Evolutionary conservation across 1,139 yeast species (phyloP).

Genomic region (Wickerhamiella infanticola): DNA sequence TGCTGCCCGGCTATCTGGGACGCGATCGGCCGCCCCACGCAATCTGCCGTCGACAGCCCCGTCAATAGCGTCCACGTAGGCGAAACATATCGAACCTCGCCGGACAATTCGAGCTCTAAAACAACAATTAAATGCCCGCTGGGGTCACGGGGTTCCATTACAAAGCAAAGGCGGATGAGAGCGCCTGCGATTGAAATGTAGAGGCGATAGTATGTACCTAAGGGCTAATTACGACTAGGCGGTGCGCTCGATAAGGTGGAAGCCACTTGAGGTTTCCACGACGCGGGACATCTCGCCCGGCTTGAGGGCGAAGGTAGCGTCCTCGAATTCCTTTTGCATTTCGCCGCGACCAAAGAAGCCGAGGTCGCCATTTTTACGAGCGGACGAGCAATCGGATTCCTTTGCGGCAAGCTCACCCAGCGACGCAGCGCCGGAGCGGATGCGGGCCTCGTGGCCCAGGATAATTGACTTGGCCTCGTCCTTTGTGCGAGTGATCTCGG

Average conservation of each 20-base stretch:
- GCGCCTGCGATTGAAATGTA: too few species aligned
- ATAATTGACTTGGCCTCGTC: slow-evolving; percentile 68
- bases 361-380: slow-evolving; percentile 77
- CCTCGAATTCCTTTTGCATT: slow-evolving; percentile 91
- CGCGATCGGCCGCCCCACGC: slow-evolving; percentile 45
- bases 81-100: slow-evolving; percentile 59
- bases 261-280: slow-evolving; percentile 82
- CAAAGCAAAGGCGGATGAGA: not conserved
- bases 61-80: slow-evolving; percentile 63
- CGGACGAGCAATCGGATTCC: slow-evolving; percentile 84
- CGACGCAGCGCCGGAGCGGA: slow-evolving; percentile 53
- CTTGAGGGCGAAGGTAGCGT: slow-evolving; percentile 65
- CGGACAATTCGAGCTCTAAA: slow-evolving; percentile 67
- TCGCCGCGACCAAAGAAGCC: slow-evolving; percentile 80
- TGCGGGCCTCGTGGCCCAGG: slow-evolving; percentile 41
- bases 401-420: slow-evolving; percentile 61
- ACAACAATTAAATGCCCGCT: slow-evolving; percentile 27
- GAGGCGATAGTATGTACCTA: not conserved
- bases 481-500: slow-evolving; percentile 57
- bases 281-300: slow-evolving; percentile 75
- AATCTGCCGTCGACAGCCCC: slow-evolving; percentile 37
- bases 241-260: slow-evolving; percentile 75
- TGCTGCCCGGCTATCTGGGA: slow-evolving; percentile 47
- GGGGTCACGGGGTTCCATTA: not conserved
- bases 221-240: slow-evolving; percentile 23